Conservation (phyloP, 1,284 basidiomycete species). For the Bondarzewia mesenterica region DNA sequence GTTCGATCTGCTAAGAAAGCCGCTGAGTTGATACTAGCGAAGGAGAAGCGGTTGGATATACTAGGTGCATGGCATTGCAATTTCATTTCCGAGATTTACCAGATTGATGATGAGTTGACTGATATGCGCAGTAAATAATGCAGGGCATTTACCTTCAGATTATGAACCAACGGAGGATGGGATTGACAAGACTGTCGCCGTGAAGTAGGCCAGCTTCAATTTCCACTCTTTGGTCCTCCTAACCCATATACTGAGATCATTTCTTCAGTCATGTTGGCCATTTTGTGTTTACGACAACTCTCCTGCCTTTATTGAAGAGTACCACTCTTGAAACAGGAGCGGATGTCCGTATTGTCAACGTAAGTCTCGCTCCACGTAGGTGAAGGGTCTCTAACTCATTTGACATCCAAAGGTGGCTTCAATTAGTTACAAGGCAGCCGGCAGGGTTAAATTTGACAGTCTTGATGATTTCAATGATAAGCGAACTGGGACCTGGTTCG, state of each 20-base stretch:
- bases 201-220: constrained; percentile 1
- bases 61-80: constrained; percentile 3
- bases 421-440: constrained; percentile 13
- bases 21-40: too few species aligned
- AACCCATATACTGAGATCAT: neutral
- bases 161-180: constrained; percentile 3
- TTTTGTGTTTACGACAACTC: constrained; percentile 11
- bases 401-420: neutral
- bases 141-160: constrained; percentile 1
- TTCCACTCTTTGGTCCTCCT: neutral
- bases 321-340: constrained; percentile 6
- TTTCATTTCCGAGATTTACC: neutral
- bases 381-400: neutral
- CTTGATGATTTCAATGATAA: constrained; percentile 30
- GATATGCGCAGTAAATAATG: constrained; percentile 4
- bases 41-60: constrained; percentile 10
- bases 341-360: constrained; percentile 12
- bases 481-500: constrained; percentile 13
- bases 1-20: neutral
- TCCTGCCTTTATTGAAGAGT: constrained; percentile 12
- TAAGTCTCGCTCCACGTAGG: neutral
- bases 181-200: constrained; percentile 2
- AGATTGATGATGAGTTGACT: neutral
- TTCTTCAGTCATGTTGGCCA: constrained; percentile 9
- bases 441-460: constrained; percentile 21